Percentiles rank a stretch among this genome's conserved stretches.
Conservation (phyloP, 2,329 filamentous ascomycete species). For the Alternaria viburni region DNA sequence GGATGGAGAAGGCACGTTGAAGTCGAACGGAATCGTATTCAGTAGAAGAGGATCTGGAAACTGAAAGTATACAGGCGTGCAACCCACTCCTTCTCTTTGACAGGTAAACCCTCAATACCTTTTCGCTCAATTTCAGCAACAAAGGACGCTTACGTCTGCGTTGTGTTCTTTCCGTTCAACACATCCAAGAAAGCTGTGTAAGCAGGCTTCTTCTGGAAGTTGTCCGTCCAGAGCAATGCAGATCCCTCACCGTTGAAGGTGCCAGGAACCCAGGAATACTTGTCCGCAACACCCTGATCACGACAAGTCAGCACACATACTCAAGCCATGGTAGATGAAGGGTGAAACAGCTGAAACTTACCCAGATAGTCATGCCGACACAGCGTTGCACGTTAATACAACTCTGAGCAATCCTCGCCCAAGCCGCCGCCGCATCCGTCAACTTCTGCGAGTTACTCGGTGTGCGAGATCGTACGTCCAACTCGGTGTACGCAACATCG, state of each 20-base stretch:
- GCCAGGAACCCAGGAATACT: slow-evolving; percentile 47
- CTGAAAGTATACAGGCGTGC: neutral
- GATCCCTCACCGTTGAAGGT: slow-evolving; percentile 46
- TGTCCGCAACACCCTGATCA: slow-evolving; percentile 37
- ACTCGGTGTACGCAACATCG: slow-evolving; percentile 68
- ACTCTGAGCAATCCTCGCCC: slow-evolving; percentile 45
- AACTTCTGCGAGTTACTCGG: slow-evolving; percentile 53
- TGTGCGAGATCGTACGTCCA: slow-evolving; percentile 61
- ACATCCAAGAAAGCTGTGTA: slow-evolving; percentile 36
- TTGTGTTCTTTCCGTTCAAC: slow-evolving; percentile 19
- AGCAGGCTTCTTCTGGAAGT: slow-evolving; percentile 42
- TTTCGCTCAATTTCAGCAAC: neutral
- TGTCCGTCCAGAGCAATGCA: slow-evolving; percentile 41
- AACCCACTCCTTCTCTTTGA: neutral
- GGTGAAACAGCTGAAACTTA: slow-evolving; percentile 8
- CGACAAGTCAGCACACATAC: neutral
- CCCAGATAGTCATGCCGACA: slow-evolving; percentile 55
- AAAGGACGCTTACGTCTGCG: neutral
- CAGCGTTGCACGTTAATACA: slow-evolving; percentile 44
- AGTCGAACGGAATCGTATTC: neutral
- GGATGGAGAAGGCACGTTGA: neutral
- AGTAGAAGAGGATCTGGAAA: neutral
- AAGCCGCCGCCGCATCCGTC: slow-evolving; percentile 53
- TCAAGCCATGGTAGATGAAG: neutral
- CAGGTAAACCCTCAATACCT: neutral